These are phyloP conservation scores for Fusarium anthophilum DNA, from an alignment of 2,329 filamentous ascomycete genomes.

Conservation along the genomic window DNA sequence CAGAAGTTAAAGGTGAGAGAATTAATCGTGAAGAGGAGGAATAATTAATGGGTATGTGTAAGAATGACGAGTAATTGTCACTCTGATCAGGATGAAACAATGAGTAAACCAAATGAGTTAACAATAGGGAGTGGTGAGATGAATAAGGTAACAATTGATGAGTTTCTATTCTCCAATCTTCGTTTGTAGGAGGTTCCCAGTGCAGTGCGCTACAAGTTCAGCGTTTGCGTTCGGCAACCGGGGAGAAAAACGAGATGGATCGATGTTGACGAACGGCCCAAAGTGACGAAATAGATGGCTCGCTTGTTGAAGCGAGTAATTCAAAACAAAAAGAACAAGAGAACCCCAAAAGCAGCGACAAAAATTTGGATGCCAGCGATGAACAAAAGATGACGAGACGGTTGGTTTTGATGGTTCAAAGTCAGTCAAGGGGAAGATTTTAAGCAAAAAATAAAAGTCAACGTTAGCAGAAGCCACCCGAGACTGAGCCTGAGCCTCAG, in stretches of 20 bases:
- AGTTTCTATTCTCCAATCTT: conserved; percentile 12
- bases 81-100: conserved; percentile 4
- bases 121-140: conserved; percentile 9
- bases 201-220: neutral
- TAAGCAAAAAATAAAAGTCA: neutral
- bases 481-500: conserved; percentile 2
- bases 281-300: neutral
- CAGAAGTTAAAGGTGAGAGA: neutral
- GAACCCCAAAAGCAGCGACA: neutral
- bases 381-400: neutral
- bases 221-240: conserved; percentile 1
- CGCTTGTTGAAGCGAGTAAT: neutral
- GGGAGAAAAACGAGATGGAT: neutral
- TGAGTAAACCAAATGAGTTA: neutral
- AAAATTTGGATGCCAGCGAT: neutral
- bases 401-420: neutral
- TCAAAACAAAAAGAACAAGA: neutral
- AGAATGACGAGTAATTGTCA: neutral
- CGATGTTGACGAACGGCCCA: neutral
- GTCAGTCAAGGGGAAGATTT: conserved; percentile 9
- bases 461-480: neutral
- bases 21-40: neutral
- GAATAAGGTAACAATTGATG: conserved; percentile 21
- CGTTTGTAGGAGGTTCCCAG: conserved; percentile 3
- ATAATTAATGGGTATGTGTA: conserved; percentile 8